Base-by-base conservation (phyloP, 177 flowering plant species). In the Tripterygium wilfordii region DNA sequence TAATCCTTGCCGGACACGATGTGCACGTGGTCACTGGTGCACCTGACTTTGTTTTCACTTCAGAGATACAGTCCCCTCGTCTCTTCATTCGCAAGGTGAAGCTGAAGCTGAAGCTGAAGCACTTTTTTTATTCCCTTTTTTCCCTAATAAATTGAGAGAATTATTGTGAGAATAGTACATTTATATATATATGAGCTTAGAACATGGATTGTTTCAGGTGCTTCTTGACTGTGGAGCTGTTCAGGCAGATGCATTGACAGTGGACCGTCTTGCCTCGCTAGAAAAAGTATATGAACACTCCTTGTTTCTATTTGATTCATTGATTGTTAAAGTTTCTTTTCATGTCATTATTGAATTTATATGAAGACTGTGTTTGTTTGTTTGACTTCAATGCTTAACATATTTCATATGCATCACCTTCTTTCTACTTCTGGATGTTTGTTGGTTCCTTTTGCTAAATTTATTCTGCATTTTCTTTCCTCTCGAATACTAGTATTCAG, bases 191-290 rank as follows among this genome's bases (percentile, higher is more conserved):
- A n/a, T n/a, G n/a, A n/a, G n/a, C n/a, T n/a, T n/a, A n/a, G n/a
- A n/a, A n/a, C n/a, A n/a, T 42, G 10, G 15, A 32, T 15, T 1
- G 10, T 0, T 18, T 50, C 61, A 92, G 98, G 91, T 92, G 24
- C 69, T 92, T 45, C 61, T 92, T 47, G 99, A 92, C 32, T 92
- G 97, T 65, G 99, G 99, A 57, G 99, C 99, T 18, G 96, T 92
- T 49, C 99, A 92, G 68, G 89, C 99, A 37, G 99, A 92, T 81
- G 97, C 99, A 30, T 64, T 92, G 58, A 92, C 99, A 5, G 99
- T 92, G 37, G 99, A 92, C 62, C 89, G 96, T 36, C 87, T 89
- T 60, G 99, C 97, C 17, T 92, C 99, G 36, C 67, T 92, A 68
- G 84, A 82, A 62, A 92, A 86, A 92, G 99, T 88, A 36, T 12